A percentile compares a stretch with the other conserved stretches of the same genome.
Evolutionary conservation across 345 rosid genomes (phyloP).

Genomic region (Moricandia arvensis): DNA sequence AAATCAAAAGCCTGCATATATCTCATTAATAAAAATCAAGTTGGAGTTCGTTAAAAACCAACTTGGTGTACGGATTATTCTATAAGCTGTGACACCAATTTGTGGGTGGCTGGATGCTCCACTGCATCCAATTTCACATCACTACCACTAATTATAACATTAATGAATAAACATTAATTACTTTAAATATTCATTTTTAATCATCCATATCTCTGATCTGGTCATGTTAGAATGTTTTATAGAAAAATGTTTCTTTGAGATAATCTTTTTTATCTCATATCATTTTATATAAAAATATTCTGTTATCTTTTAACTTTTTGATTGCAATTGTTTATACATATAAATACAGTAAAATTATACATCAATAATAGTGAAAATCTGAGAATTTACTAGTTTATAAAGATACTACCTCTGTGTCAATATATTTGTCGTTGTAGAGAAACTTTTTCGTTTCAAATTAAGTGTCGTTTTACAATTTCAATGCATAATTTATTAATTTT

Average conservation of each 20-base stretch:
- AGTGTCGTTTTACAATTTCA: too few relatives aligned
- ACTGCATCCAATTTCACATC: slow-evolving; percentile 16
- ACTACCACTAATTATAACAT: not conserved
- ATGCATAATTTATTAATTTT: too few relatives aligned
- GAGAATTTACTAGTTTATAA: too few relatives aligned
- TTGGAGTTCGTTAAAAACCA: slow-evolving; percentile 7
- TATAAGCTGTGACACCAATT: slow-evolving; percentile 21
- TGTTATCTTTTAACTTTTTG: not conserved
- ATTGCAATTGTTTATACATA: not conserved
- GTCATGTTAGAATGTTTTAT: not conserved
- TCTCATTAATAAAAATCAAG: slow-evolving; percentile 19
- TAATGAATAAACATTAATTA: not conserved
- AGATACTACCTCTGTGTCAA: too few relatives aligned
- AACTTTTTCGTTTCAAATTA: too few relatives aligned
- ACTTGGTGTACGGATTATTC: slow-evolving; percentile 35
- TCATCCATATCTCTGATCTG: not conserved
- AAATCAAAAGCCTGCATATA: not conserved
- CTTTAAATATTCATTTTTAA: not conserved
- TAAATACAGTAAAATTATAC: not conserved
- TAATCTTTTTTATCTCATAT: not conserved
- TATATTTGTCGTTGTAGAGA: too few relatives aligned
- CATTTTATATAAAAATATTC: not conserved
- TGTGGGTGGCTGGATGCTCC: slow-evolving; percentile 26
- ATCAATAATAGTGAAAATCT: not conserved
- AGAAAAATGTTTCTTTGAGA: not conserved